These are phyloP conservation scores for Lactarius evosmus DNA, from an alignment of 768 basidiomycete species.

Conservation along the genomic window DNA sequence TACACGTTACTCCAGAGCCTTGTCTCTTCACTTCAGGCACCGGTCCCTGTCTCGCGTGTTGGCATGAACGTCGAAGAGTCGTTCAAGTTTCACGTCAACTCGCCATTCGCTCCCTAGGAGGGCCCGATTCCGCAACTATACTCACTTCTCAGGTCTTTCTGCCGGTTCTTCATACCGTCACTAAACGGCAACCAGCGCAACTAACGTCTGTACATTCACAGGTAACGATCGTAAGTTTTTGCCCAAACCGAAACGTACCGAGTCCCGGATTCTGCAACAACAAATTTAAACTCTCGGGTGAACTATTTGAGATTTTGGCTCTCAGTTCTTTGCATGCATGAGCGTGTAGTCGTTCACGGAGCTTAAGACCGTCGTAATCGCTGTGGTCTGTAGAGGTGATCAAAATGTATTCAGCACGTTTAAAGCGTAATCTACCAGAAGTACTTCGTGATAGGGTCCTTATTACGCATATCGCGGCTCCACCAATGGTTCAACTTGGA, in stretches of 20 bases:
- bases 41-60: constrained; percentile 57
- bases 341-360: too few species aligned
- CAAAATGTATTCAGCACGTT: background rate
- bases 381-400: constrained; percentile 55
- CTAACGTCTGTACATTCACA: too few species aligned
- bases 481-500: constrained; percentile 88
- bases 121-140: constrained; percentile 64
- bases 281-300: too few species aligned
- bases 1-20: constrained; percentile 56
- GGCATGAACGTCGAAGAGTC: constrained; percentile 72
- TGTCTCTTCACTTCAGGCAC: constrained; percentile 55
- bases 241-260: too few species aligned
- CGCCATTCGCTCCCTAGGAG: constrained; percentile 47
- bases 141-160: constrained; percentile 77
- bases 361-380: constrained; percentile 64
- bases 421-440: constrained; percentile 52
- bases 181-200: too few species aligned
- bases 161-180: too few species aligned
- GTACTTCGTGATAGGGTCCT: constrained; percentile 65
- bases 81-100: constrained; percentile 71
- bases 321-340: too few species aligned
- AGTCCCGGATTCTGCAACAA: too few species aligned
- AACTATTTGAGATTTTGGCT: too few species aligned
- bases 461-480: constrained; percentile 73
- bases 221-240: too few species aligned